These are phyloP conservation scores for Cyclostephanos invisitatus DNA, from an alignment of 108 stramenopile genomes.

Conservation along the genomic window DNA sequence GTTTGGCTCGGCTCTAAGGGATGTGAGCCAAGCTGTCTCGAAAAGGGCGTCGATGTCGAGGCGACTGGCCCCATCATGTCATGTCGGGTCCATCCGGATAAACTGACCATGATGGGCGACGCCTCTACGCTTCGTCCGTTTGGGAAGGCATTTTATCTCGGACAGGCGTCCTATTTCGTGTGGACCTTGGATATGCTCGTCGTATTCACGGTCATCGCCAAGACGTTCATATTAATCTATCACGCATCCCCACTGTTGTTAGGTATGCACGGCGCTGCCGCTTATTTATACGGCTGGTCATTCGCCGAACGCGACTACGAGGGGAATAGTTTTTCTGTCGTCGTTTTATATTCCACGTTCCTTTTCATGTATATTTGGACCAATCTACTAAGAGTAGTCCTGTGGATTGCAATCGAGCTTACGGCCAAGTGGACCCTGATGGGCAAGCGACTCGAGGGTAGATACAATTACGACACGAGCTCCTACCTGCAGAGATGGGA, in stretches of 20 bases:
- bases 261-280: conserved; percentile 40
- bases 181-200: conserved; percentile 46
- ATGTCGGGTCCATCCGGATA: conserved; percentile 7
- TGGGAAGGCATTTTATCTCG: conserved; percentile 57
- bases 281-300: conserved; percentile 48
- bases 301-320: conserved; percentile 35
- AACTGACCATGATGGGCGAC: conserved; percentile 24
- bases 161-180: conserved; percentile 61
- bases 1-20: conserved; percentile 48
- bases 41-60: conserved; percentile 40
- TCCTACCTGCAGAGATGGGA: conserved; percentile 62
- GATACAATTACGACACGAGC: conserved; percentile 56
- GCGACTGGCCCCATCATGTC: neutral
- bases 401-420: conserved; percentile 50
- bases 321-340: conserved; percentile 9
- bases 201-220: conserved; percentile 21
- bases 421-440: conserved; percentile 60
- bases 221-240: conserved; percentile 30
- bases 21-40: conserved; percentile 56
- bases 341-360: conserved; percentile 27
- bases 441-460: conserved; percentile 49
- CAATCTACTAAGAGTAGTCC: conserved; percentile 27
- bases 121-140: conserved; percentile 39
- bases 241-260: conserved; percentile 21
- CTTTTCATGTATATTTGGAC: conserved; percentile 26